phyloP scores from a whole-genome alignment of 305 asterid genomes.

The Rubia balearica region DNA sequence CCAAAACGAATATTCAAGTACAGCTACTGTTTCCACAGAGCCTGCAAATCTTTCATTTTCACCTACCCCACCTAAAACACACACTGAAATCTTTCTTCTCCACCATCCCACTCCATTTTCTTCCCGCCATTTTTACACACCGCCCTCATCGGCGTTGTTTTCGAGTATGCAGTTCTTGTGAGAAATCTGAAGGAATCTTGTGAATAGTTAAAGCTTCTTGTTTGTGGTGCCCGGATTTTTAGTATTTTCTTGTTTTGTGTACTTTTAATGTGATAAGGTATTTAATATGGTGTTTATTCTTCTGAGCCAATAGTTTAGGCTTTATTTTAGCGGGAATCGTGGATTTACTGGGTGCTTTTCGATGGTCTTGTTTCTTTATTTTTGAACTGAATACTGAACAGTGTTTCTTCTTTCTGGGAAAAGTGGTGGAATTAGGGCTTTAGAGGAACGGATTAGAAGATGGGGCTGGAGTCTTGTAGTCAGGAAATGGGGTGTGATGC shows the following conservation, averaged over 20 bases:
- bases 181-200: conserved; percentile 3
- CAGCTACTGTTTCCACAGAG: not conserved
- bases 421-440: conserved; percentile 14
- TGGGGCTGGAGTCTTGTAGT: conserved; percentile 35
- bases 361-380: conserved; percentile 8
- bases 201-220: not conserved
- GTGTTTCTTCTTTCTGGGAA: not conserved
- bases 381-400: conserved; percentile 4
- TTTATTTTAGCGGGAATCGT: conserved; percentile 10
- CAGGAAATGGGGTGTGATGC: conserved; percentile 40
- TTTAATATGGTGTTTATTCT: not conserved
- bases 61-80: not conserved
- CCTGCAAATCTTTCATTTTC: not conserved
- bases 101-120: not conserved
- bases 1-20: conserved; percentile 10
- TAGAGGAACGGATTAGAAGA: conserved; percentile 18
- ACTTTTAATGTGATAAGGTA: not conserved
- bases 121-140: conserved; percentile 3
- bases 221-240: not conserved
- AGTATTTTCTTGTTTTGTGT: not conserved
- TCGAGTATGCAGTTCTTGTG: not conserved
- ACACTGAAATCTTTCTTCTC: not conserved
- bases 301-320: not conserved
- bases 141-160: not conserved
- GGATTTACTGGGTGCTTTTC: conserved; percentile 13